A percentile compares a stretch with the other conserved stretches of the same genome.
phyloP scores from a whole-genome alignment of 257 asterid species.

The Verbascum thapsus region DNA sequence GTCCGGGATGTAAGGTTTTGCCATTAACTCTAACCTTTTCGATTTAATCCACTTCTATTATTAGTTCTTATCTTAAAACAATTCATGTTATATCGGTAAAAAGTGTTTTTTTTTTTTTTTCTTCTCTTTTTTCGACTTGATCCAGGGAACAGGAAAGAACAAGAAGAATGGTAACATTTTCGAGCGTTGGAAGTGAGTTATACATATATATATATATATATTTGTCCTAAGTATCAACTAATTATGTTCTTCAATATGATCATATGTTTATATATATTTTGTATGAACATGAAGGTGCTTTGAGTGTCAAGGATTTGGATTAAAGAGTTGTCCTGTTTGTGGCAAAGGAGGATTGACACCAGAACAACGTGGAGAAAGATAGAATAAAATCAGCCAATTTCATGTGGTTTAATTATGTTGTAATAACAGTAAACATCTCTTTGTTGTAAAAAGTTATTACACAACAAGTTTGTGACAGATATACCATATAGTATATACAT shows the following conservation, averaged over 20 bases:
- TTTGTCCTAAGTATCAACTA: neutral
- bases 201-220: too few species aligned
- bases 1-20: conserved; percentile 82
- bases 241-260: neutral
- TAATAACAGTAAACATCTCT: too few species aligned
- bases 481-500: too few species aligned
- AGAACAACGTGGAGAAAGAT: conserved; percentile 92
- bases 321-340: conserved; percentile 78
- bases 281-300: conserved; percentile 59
- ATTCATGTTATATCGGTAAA: too few species aligned
- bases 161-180: conserved; percentile 91
- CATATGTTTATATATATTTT: too few species aligned
- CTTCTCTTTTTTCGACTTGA: neutral
- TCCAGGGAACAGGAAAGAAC: conserved; percentile 89
- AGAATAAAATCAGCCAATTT: neutral
- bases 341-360: conserved; percentile 88
- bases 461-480: too few species aligned
- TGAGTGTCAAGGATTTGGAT: conserved; percentile 90
- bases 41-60: neutral
- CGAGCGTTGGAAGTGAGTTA: conserved; percentile 84
- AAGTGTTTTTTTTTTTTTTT: neutral
- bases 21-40: neutral
- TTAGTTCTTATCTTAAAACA: neutral
- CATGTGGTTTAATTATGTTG: too few species aligned
- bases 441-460: too few species aligned